Conservation (phyloP, 345 rosid species). For the Conringia planisiliqua region DNA sequence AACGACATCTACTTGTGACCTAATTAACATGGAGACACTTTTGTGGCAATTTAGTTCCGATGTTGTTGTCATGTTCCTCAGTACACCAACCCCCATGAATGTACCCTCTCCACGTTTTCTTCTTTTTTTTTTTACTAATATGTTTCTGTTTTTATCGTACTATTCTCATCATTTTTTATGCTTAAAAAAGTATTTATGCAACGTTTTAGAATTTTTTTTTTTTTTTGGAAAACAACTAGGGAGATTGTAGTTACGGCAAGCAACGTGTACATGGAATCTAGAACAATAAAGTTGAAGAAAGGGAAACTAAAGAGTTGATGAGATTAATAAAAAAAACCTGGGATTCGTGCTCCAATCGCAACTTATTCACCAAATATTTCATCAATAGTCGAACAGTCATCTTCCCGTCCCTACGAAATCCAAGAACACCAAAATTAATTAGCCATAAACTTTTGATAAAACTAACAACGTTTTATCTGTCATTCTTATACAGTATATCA, state of each 20-base stretch:
- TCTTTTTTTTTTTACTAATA: slow-evolving; percentile 7
- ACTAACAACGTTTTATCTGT: slow-evolving; percentile 1
- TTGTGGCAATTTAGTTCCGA: slow-evolving; percentile 36
- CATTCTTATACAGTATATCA: neutral
- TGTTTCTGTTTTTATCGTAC: slow-evolving; percentile 28
- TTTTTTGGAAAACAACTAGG: neutral
- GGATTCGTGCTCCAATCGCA: slow-evolving; percentile 87
- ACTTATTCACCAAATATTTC: slow-evolving; percentile 95
- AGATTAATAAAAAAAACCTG: slow-evolving; percentile 56
- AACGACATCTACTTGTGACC: slow-evolving; percentile 39
- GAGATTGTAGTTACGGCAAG: slow-evolving; percentile 41
- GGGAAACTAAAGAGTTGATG: slow-evolving; percentile 4
- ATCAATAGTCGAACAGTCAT: slow-evolving; percentile 88
- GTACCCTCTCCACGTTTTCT: slow-evolving; percentile 32
- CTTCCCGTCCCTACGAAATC: slow-evolving; percentile 77
- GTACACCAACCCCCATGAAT: slow-evolving; percentile 38
- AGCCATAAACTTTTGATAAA: slow-evolving; percentile 13
- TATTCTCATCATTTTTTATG: slow-evolving; percentile 25
- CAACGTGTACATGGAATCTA: slow-evolving; percentile 36
- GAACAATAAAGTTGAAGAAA: slow-evolving; percentile 12
- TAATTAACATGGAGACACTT: slow-evolving; percentile 39
- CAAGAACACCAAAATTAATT: slow-evolving; percentile 22
- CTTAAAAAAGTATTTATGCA: slow-evolving; percentile 16
- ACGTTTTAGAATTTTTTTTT: neutral
- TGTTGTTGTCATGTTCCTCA: slow-evolving; percentile 37